These are phyloP conservation scores for Cotoneaster glaucophyllus DNA, from an alignment of 306 rosid species.

Conservation along the genomic window DNA sequence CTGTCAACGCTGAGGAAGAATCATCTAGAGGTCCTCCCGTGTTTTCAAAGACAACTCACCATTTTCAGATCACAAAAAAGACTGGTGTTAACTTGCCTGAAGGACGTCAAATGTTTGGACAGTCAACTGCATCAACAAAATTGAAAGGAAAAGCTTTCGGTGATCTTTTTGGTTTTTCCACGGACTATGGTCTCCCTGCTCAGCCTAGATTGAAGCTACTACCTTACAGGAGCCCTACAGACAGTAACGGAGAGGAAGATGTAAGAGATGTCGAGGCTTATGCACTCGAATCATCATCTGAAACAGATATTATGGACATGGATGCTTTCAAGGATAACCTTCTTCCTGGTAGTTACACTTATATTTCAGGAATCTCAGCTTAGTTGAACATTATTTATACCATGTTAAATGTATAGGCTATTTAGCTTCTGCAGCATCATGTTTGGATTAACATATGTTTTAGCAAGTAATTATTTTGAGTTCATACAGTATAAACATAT, in stretches of 20 bases:
- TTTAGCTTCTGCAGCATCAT: neutral
- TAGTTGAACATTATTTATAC: neutral
- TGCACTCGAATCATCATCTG: conserved; percentile 59
- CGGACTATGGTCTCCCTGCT: conserved; percentile 25
- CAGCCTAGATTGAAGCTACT: conserved; percentile 36
- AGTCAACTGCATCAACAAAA: conserved; percentile 30
- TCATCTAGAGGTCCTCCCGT: conserved; percentile 40
- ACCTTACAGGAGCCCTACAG: conserved; percentile 33
- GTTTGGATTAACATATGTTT: neutral
- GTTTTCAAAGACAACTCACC: conserved; percentile 46
- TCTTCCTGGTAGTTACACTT: conserved; percentile 40
- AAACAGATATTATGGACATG: conserved; percentile 66
- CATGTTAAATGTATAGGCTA: neutral
- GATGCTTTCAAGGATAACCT: conserved; percentile 43
- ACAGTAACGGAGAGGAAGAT: conserved; percentile 34
- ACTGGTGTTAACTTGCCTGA: conserved; percentile 38
- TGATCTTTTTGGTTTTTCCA: conserved; percentile 30
- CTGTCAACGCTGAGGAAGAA: conserved; percentile 44
- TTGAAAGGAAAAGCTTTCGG: conserved; percentile 33
- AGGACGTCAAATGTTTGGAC: conserved; percentile 31
- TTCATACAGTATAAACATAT: conserved; percentile 13
- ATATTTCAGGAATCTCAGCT: neutral
- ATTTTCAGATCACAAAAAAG: conserved; percentile 37
- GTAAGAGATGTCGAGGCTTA: conserved; percentile 24
- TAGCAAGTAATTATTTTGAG: conserved; percentile 5